Evolutionary conservation across 805 yeast genomes (phyloP).

Genomic region (Ogataea nakhonphanomensis): DNA sequence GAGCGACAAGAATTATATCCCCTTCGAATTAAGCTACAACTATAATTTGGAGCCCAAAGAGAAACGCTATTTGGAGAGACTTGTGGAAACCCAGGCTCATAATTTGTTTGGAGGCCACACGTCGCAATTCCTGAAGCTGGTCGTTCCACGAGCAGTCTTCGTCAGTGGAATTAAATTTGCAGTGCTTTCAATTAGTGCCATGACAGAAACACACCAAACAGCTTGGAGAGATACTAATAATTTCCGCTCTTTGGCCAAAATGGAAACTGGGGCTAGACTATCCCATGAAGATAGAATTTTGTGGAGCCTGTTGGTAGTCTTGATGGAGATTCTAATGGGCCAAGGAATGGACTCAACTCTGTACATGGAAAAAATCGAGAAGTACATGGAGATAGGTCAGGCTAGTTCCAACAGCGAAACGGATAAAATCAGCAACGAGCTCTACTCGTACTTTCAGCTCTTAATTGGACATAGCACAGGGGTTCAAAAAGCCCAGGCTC

Average conservation of each 20-base stretch:
- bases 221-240: slow-evolving; percentile 5
- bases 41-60: slow-evolving; percentile 1
- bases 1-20: no score
- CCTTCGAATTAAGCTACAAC: background rate
- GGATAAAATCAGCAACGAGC: background rate
- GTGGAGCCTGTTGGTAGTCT: slow-evolving; percentile 2
- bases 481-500: background rate
- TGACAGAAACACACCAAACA: background rate
- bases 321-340: slow-evolving; percentile 9
- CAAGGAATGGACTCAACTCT: slow-evolving; percentile 6
- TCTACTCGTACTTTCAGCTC: slow-evolving; percentile 1
- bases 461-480: slow-evolving; percentile 1
- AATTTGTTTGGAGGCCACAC: slow-evolving; percentile 1
- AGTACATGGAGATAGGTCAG: background rate
- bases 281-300: background rate
- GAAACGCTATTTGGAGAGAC: slow-evolving; percentile 1
- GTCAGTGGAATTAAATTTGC: slow-evolving; percentile 1
- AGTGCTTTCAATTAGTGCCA: slow-evolving; percentile 2
- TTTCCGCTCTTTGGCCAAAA: slow-evolving; percentile 4
- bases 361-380: slow-evolving; percentile 5
- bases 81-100: background rate
- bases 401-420: background rate
- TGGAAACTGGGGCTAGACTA: background rate
- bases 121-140: background rate
- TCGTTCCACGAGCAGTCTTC: slow-evolving; percentile 3